Conservation (phyloP, 192 early-diverging fungal genomes). For the Entomortierella lignicola region DNA sequence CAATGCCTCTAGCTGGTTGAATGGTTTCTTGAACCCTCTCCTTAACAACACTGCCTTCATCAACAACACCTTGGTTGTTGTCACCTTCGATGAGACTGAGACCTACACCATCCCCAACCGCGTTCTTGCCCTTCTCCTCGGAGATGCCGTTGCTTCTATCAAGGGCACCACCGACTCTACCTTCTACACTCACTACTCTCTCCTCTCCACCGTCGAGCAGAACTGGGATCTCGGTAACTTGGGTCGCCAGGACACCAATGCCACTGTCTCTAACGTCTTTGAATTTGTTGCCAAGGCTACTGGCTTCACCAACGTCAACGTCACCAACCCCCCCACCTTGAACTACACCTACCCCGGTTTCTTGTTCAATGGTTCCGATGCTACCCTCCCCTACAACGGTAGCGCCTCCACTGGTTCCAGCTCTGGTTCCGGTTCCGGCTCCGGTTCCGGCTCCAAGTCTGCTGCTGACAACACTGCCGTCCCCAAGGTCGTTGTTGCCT, state of each 20-base stretch:
- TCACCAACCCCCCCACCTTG: slow-evolving; percentile 48
- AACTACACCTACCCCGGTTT: slow-evolving; percentile 56
- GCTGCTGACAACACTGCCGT: slow-evolving; percentile 2
- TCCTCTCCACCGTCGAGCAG: slow-evolving; percentile 69
- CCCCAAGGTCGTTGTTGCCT: slow-evolving; percentile 12
- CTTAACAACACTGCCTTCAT: slow-evolving; percentile 59
- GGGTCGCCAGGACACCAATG: slow-evolving; percentile 65
- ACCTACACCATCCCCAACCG: slow-evolving; percentile 48
- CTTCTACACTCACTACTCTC: slow-evolving; percentile 73
- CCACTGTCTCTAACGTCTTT: slow-evolving; percentile 61
- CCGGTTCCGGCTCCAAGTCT: slow-evolving; percentile 2
- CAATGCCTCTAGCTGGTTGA: slow-evolving; percentile 64
- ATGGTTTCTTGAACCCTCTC: slow-evolving; percentile 62
- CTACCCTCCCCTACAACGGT: not conserved
- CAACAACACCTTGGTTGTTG: slow-evolving; percentile 56
- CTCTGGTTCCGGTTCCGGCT: too few species aligned
- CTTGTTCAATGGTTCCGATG: slow-evolving; percentile 8
- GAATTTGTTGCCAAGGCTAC: slow-evolving; percentile 45
- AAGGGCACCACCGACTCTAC: slow-evolving; percentile 64
- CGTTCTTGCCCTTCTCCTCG: slow-evolving; percentile 58
- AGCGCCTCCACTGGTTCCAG: not conserved
- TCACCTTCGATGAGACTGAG: slow-evolving; percentile 55
- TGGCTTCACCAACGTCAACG: slow-evolving; percentile 49
- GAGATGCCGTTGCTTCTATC: slow-evolving; percentile 45
- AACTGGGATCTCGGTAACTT: slow-evolving; percentile 75